These are phyloP conservation scores for Scutellaria barbata DNA, from an alignment of 257 asterid genomes.

Conservation along the genomic window DNA sequence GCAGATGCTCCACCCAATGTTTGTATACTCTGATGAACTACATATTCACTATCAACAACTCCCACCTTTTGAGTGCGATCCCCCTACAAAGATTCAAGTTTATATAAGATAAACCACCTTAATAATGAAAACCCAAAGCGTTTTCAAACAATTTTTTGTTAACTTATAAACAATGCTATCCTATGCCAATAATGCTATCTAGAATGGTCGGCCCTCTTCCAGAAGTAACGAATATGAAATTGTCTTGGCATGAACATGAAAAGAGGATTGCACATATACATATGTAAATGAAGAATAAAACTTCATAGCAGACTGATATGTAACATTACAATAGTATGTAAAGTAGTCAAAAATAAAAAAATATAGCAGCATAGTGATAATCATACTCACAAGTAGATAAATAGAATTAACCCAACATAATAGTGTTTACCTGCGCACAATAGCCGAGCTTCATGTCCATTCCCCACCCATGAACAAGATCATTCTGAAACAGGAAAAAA, in stretches of 20 bases:
- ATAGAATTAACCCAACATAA: conserved; percentile 2
- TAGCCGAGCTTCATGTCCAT: conserved; percentile 97
- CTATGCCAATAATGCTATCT: conserved; percentile 15
- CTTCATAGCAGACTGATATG: conserved; percentile 3
- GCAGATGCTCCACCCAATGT: conserved; percentile 83
- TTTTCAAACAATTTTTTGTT: not conserved
- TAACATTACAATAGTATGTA: conserved; percentile 7
- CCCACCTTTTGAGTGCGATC: conserved; percentile 85
- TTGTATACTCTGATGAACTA: conserved; percentile 95
- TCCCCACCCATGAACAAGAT: conserved; percentile 99
- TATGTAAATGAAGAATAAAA: not conserved
- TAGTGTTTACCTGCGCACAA: conserved; percentile 73
- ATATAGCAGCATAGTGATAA: conserved; percentile 9
- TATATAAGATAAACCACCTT: conserved; percentile 11
- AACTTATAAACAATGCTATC: conserved; percentile 8
- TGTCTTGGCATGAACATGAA: too few species aligned
- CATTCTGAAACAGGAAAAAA: conserved; percentile 64
- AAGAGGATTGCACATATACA: too few species aligned
- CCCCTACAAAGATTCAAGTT: conserved; percentile 54
- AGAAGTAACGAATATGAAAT: too few species aligned
- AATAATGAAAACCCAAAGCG: not conserved
- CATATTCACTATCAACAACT: conserved; percentile 81
- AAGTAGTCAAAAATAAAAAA: not conserved
- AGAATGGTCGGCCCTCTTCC: too few species aligned
- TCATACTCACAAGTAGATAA: not conserved